These are phyloP conservation scores for Sequoiadendron giganteum DNA, from an alignment of 75 land plant genomes.

Conservation along the genomic window DNA sequence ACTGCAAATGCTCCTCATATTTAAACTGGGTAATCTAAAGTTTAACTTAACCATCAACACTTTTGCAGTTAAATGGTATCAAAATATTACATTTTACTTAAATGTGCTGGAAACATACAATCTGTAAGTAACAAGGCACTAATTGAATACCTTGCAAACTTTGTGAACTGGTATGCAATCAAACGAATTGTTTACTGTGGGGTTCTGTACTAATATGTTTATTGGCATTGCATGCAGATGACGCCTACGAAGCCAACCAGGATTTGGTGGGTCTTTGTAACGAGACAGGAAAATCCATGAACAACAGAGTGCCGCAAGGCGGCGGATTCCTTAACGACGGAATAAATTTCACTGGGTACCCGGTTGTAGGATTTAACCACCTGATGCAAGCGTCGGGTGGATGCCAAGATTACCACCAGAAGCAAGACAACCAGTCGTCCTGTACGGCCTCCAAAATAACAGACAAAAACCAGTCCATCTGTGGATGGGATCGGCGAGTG, in stretches of 20 bases:
- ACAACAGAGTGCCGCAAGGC: neutral
- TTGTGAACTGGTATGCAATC: no score
- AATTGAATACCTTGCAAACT: no score
- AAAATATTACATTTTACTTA: no score
- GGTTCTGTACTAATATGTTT: no score
- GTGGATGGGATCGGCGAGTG: neutral
- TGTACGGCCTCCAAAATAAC: neutral
- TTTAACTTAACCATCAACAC: no score
- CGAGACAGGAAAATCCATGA: neutral
- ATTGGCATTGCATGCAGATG: constrained; percentile 13
- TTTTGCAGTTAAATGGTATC: no score
- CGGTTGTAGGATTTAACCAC: constrained; percentile 29
- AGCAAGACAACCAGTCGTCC: neutral
- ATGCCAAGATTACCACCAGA: constrained; percentile 18
- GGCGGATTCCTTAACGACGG: constrained; percentile 16
- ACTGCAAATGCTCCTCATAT: no score
- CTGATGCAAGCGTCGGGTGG: constrained; percentile 26
- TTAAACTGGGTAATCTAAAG: no score
- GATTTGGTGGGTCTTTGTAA: constrained; percentile 10
- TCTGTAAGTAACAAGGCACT: no score
- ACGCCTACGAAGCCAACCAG: constrained; percentile 8
- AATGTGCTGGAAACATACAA: no score
- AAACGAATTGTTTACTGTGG: no score
- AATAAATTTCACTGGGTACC: constrained; percentile 22
- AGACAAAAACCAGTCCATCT: neutral